Base-by-base conservation (phyloP, 2,329 filamentous ascomycete genomes). In the Chlorencoelia australis region DNA sequence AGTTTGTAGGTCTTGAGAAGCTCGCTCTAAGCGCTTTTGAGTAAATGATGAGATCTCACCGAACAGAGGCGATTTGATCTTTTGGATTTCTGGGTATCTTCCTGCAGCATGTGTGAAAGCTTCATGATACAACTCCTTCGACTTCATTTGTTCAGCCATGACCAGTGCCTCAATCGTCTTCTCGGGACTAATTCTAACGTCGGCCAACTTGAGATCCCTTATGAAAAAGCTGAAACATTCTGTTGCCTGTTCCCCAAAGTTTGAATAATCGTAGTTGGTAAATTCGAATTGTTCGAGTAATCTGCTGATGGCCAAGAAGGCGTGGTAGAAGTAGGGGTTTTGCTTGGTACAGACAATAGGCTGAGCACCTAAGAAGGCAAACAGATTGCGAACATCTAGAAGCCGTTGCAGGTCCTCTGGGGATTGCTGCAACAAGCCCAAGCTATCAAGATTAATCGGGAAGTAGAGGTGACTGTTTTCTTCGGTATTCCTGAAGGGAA, bases 21-120 rank as follows among this genome's bases (percentile, higher is more conserved):
- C 82, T 42, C 85, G 75, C 52, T 91, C 85, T 6, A 96, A 66
- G n/a, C 83, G 75, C 48, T 85, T 82, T 30, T 76, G 73, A 0
- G 88, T 94, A 43, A 73, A 70, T 0, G 66, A 59, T 2, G 79
- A 83, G 27, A 96, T 73, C 50, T 82, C 66, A 17, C 69, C 65
- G 57, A 77, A 88, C 31, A 91, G 73, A 0, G 77, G 73, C 33
- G 75, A 78, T 28, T 76, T 72, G 30, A 87, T 61, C 2, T 71
- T 66, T 37, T 77, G 69, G 41, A 87, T 75, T 20, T 86, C 69
- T 14, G 83, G 73, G 41, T 89, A 85, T 59, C 91, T 93, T 33
- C 89, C 91, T 7, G 84, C 86, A 1, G 80, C 86, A 58, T 96
- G 91, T 4, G 87, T 78, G 53, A 95, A 96, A 0, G 85, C 86